Base-by-base conservation (phyloP, 2,329 filamentous ascomycete species). In the Fusarium sp. region DNA sequence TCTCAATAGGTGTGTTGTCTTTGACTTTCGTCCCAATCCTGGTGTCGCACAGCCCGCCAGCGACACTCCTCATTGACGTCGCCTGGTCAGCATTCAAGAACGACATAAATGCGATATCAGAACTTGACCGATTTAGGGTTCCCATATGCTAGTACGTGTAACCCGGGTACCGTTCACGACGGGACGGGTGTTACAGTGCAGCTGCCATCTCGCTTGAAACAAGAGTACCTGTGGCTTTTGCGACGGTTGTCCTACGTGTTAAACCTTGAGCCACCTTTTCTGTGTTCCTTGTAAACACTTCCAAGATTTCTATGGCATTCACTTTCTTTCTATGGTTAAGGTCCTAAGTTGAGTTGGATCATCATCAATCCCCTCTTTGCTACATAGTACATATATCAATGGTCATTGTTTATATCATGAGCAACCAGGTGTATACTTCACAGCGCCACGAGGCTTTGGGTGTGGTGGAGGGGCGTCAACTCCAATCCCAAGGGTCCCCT, bases 161-260 rank as follows among this genome's bases (percentile, higher is more conserved):
- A 54, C 22, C 13, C 31, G 38, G 28, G 59, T 59, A 34, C 46
- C 15, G 33, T 59, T 21, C 45, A 49, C 47, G 34, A 42, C 19
- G 6, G 19, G 34, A 42, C 19, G 6, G 19, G 10, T 59, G 31
- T 42, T 34, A 31, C 45, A 31, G 40, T 50, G 60, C 61, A 65
- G 53, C 46, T 65, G 42, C 44, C 46, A 60, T 52, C 60, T 65
- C 62, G 61, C 60, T 60, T 65, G 60, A 65, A 59, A 60, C 61
- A 39, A 53, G 21, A 28, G 53, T n/a, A 60, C 44, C 24, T 38
- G 21, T 60, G 10, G 46, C 60, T 50, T 54, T 33, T 31, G 40
- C 50, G 19, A 39, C 55, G 31, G 36, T 33, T 39, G 53, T 65
- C 24, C 49, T 31, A 43, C 42, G 21, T 49, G 31, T 36, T 38